Percentiles rank a stretch among this genome's conserved stretches.
Conservation (phyloP, 495 filamentous ascomycete species). For the Aspergillus ostianus region DNA sequence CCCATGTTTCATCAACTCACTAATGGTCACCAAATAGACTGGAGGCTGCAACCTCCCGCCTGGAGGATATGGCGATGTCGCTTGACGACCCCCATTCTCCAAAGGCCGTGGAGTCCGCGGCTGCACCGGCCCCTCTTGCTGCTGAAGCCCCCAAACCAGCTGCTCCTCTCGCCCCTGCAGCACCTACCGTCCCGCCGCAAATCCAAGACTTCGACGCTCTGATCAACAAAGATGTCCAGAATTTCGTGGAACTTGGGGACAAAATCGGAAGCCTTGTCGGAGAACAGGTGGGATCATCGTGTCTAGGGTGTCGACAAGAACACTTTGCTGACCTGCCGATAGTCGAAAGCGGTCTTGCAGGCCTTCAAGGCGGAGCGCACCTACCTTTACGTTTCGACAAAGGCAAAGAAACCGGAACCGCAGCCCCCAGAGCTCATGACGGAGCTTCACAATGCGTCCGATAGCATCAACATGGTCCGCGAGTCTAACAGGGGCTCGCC, state of each 20-base stretch:
- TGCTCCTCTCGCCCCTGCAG: conserved; percentile 44
- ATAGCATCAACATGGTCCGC: conserved; percentile 70
- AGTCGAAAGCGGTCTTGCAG: conserved; percentile 60
- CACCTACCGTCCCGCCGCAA: conserved; percentile 66
- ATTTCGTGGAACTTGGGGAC: conserved; percentile 74
- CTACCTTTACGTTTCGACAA: conserved; percentile 83
- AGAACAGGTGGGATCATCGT: conserved; percentile 61
- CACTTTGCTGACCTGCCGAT: not conserved
- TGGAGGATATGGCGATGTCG: conserved; percentile 91
- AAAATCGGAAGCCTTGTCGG: conserved; percentile 74
- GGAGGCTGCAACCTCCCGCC: conserved; percentile 91
- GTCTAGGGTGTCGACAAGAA: not conserved
- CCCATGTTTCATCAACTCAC: conserved; percentile 8
- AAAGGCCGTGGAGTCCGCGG: conserved; percentile 41
- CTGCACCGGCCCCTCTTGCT: conserved; percentile 36
- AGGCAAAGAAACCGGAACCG: conserved; percentile 86
- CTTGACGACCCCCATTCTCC: conserved; percentile 55
- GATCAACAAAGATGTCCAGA: conserved; percentile 70
- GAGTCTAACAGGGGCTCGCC: conserved; percentile 72
- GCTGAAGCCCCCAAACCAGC: conserved; percentile 41
- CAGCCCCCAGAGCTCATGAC: conserved; percentile 71
- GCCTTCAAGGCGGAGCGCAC: conserved; percentile 81
- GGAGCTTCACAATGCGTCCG: conserved; percentile 75
- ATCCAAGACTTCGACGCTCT: conserved; percentile 85
- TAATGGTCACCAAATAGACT: conserved; percentile 60